These are phyloP conservation scores for Leishmania aethiopica DNA, from an alignment of 208 protist genomes.

Conservation along the genomic window DNA sequence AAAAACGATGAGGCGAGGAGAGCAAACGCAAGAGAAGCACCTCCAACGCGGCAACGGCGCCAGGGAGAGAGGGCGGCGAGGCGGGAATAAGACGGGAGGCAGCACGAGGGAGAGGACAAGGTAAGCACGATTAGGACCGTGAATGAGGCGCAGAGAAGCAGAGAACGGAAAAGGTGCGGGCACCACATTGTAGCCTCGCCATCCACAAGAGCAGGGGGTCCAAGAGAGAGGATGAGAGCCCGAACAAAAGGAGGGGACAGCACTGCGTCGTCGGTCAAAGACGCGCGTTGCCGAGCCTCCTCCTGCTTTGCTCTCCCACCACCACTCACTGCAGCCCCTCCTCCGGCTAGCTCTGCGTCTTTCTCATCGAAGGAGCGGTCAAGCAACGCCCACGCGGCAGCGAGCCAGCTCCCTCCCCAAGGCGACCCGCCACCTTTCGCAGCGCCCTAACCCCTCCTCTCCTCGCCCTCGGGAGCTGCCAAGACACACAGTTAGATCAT, in stretches of 20 bases:
- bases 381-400: background rate
- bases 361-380: background rate
- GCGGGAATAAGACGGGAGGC: background rate
- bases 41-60: background rate
- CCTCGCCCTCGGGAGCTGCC: background rate
- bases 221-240: background rate
- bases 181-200: background rate
- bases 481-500: conserved; percentile 19
- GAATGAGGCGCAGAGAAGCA: background rate
- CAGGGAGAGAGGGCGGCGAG: background rate
- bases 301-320: background rate
- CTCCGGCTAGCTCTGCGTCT: background rate
- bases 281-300: background rate
- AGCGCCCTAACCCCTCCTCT: background rate
- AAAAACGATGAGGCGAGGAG: background rate
- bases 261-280: background rate
- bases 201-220: background rate
- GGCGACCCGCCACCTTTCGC: background rate
- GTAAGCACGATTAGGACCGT: background rate
- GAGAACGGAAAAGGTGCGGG: background rate
- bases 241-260: background rate
- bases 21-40: background rate
- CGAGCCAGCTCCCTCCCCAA: background rate
- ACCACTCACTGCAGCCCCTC: background rate
- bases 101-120: background rate